These are phyloP conservation scores for Peziza echinospora DNA, from an alignment of 495 filamentous ascomycete genomes.

Conservation along the genomic window DNA sequence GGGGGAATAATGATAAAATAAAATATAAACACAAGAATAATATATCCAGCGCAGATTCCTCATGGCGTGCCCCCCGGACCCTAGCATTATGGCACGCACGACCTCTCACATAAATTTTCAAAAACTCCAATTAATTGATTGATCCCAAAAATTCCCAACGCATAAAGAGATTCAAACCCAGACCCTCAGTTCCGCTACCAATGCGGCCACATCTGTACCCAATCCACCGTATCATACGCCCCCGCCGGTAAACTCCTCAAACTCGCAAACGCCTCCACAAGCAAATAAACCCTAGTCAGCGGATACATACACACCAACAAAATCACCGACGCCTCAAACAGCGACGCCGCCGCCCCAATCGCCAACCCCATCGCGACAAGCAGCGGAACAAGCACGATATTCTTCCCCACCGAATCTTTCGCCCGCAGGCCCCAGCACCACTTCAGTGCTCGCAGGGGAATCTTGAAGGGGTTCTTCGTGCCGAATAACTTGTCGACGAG, in stretches of 20 bases:
- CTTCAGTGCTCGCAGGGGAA: neutral
- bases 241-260: slow-evolving; percentile 1
- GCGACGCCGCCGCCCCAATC: neutral
- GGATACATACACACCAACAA: neutral
- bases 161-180: too few species aligned
- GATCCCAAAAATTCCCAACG: too few species aligned
- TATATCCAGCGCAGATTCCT: too few species aligned
- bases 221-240: slow-evolving; percentile 4
- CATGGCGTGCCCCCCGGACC: too few species aligned
- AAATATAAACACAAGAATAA: too few species aligned
- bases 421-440: neutral
- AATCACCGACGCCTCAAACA: neutral
- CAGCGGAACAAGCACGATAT: neutral
- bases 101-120: too few species aligned
- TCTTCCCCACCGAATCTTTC: neutral
- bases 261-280: slow-evolving; percentile 6
- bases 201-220: slow-evolving; percentile 1
- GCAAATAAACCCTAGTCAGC: slow-evolving; percentile 1
- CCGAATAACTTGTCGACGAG: neutral
- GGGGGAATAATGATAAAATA: too few species aligned
- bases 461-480: neutral
- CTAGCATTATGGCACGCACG: too few species aligned
- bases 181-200: too few species aligned
- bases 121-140: too few species aligned
- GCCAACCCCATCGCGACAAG: neutral